These are phyloP conservation scores for Komagataea norvegica DNA, from an alignment of 1,139 yeast genomes.

Conservation along the genomic window DNA sequence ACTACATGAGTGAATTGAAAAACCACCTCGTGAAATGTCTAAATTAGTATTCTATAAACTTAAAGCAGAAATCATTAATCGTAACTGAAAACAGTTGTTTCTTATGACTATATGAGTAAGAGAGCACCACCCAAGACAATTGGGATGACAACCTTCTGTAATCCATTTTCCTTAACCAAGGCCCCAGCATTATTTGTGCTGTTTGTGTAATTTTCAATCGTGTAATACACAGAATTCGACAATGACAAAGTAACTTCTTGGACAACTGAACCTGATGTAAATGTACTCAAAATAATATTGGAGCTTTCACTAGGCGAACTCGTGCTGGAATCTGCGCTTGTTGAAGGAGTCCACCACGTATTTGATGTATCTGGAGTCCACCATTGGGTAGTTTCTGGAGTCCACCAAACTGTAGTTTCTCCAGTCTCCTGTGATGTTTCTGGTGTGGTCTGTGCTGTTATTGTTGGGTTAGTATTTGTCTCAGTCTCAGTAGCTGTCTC, in stretches of 20 bases:
- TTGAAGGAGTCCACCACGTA: conserved; percentile 4
- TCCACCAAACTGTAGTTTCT: conserved; percentile 30
- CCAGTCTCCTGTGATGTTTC: too few relatives aligned
- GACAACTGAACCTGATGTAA: conserved; percentile 4
- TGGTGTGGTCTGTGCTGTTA: too few relatives aligned
- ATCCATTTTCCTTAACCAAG: neutral
- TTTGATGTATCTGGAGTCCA: conserved; percentile 15
- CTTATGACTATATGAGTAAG: conserved; percentile 2
- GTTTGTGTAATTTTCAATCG: conserved; percentile 4
- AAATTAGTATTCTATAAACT: too few relatives aligned
- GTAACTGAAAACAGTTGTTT: neutral
- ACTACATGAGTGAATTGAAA: too few relatives aligned
- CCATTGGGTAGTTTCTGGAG: conserved; percentile 23
- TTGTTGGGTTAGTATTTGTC: neutral
- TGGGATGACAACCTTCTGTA: conserved; percentile 8
- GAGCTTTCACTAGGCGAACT: conserved; percentile 3
- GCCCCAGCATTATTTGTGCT: conserved; percentile 11
- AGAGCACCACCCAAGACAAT: conserved; percentile 14
- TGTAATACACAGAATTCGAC: conserved; percentile 2
- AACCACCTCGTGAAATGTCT: too few relatives aligned
- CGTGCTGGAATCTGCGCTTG: conserved; percentile 1
- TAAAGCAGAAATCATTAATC: neutral
- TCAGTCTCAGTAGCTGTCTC: neutral
- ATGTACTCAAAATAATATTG: conserved; percentile 1
- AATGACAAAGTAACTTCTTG: conserved; percentile 6